A percentile compares a stretch with the other conserved stretches of the same genome.
These are phyloP conservation scores for Barnettozyma sp. DNA, from an alignment of 805 yeast species.

Conservation along the genomic window DNA sequence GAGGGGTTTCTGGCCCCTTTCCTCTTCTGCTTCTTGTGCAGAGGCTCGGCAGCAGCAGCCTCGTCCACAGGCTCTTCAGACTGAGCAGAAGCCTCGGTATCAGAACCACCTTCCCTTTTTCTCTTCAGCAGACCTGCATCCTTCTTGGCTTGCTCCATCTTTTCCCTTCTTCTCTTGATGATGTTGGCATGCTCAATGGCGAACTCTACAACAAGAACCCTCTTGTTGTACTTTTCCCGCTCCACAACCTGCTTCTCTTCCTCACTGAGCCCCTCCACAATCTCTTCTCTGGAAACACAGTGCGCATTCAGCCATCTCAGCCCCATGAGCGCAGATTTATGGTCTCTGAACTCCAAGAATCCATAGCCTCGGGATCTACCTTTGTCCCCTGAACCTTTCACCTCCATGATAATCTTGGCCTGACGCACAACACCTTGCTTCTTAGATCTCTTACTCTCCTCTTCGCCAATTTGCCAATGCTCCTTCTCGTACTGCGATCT, in stretches of 20 bases:
- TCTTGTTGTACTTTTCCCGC: conserved; percentile 45
- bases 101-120: conserved; percentile 16
- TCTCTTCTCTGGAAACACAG: conserved; percentile 65
- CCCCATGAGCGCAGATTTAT: conserved; percentile 89
- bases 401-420: conserved; percentile 88
- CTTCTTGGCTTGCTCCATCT: conserved; percentile 38
- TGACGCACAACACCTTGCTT: conserved; percentile 89
- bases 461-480: conserved; percentile 33
- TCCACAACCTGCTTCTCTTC: conserved; percentile 55
- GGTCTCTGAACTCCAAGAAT: conserved; percentile 88
- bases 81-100: conserved; percentile 15
- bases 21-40: conserved; percentile 12
- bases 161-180: conserved; percentile 81
- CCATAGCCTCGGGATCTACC: conserved; percentile 98
- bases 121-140: conserved; percentile 23
- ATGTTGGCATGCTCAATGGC: conserved; percentile 95
- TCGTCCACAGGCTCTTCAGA: conserved; percentile 20
- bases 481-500: conserved; percentile 70
- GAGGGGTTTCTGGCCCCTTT: conserved; percentile 18
- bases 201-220: conserved; percentile 87
- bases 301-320: conserved; percentile 96
- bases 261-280: conserved; percentile 60
- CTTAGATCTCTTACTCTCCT: conserved; percentile 53
- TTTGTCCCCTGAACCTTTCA: conserved; percentile 75
- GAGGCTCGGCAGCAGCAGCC: conserved; percentile 13